Evolutionary conservation across 176 grass and related monocot genomes (phyloP).

Genomic region (bread wheat (Triticum aestivum)): DNA sequence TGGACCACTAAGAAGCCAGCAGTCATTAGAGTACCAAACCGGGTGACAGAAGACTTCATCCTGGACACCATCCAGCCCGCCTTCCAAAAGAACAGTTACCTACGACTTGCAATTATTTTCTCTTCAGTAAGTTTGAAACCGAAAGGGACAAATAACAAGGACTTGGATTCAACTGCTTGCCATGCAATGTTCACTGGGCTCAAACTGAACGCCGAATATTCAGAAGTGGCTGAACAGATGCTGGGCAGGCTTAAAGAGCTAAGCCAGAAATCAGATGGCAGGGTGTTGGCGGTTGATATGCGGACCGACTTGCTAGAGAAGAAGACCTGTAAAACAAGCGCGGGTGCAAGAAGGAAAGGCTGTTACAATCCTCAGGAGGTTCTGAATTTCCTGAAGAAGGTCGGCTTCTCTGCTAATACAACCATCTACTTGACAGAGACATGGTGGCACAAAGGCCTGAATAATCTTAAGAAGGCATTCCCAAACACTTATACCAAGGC

Average conservation of each 20-base stretch:
- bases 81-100: constrained; percentile 70
- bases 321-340: constrained; percentile 55
- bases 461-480: constrained; percentile 63
- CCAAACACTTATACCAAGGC: constrained; percentile 87
- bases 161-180: constrained; percentile 70
- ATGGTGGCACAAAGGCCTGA: constrained; percentile 66
- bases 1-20: constrained; percentile 56
- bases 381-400: constrained; percentile 61
- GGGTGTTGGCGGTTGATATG: constrained; percentile 59
- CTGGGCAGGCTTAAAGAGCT: constrained; percentile 67
- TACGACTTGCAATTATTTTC: constrained; percentile 66
- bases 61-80: constrained; percentile 55
- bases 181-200: constrained; percentile 80
- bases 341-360: constrained; percentile 54
- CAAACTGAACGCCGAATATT: constrained; percentile 59
- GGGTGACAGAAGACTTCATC: constrained; percentile 67
- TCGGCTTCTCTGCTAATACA: constrained; percentile 60
- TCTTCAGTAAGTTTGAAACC: constrained; percentile 64
- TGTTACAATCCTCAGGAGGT: constrained; percentile 71
- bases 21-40: constrained; percentile 72
- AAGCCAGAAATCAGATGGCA: constrained; percentile 50
- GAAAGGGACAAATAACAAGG: constrained; percentile 48
- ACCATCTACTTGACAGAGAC: constrained; percentile 83
- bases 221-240: constrained; percentile 62
- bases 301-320: constrained; percentile 68